Evolutionary conservation across 2,329 filamentous ascomycete species (phyloP).

Genomic region (Aotearoamyces nothofagi): DNA sequence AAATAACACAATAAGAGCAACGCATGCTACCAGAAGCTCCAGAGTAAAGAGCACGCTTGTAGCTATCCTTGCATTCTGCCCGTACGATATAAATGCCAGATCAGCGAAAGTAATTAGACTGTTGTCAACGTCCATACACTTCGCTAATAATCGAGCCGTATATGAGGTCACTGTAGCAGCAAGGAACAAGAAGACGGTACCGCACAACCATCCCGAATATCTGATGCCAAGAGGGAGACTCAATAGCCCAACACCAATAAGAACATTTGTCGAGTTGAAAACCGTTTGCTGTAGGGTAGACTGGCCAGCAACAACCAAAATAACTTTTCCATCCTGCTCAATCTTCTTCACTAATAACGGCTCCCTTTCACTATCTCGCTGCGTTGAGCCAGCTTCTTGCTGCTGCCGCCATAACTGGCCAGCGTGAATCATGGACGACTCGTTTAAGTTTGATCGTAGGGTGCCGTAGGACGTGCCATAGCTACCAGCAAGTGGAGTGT

Average conservation of each 20-base stretch:
- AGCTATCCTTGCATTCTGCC: conserved; percentile 61
- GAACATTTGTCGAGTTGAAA: conserved; percentile 74
- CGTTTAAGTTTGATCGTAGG: conserved; percentile 18
- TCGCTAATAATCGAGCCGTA: conserved; percentile 72
- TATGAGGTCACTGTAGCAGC: conserved; percentile 68
- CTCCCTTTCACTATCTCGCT: conserved; percentile 44
- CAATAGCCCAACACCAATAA: conserved; percentile 81
- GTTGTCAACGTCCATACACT: conserved; percentile 75
- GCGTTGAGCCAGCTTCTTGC: conserved; percentile 25
- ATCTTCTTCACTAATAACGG: conserved; percentile 80
- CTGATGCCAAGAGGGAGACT: conserved; percentile 79
- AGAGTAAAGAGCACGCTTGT: conserved; percentile 79
- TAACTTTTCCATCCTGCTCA: conserved; percentile 72
- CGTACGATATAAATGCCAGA: conserved; percentile 81
- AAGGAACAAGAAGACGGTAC: conserved; percentile 57
- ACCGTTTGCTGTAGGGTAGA: conserved; percentile 92
- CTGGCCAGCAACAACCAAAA: conserved; percentile 76
- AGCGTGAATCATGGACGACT: conserved; percentile 33
- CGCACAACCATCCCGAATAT: conserved; percentile 79
- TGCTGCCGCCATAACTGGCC: conserved; percentile 36
- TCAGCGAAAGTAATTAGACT: conserved; percentile 90
- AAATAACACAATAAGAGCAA: conserved; percentile 84
- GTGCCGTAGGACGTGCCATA: conserved; percentile 50
- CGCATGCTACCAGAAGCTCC: conserved; percentile 76
- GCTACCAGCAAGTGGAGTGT: conserved; percentile 56